These are phyloP conservation scores for Saccharomycopsis fibuligera DNA, from an alignment of 805 yeast genomes.

Conservation along the genomic window DNA sequence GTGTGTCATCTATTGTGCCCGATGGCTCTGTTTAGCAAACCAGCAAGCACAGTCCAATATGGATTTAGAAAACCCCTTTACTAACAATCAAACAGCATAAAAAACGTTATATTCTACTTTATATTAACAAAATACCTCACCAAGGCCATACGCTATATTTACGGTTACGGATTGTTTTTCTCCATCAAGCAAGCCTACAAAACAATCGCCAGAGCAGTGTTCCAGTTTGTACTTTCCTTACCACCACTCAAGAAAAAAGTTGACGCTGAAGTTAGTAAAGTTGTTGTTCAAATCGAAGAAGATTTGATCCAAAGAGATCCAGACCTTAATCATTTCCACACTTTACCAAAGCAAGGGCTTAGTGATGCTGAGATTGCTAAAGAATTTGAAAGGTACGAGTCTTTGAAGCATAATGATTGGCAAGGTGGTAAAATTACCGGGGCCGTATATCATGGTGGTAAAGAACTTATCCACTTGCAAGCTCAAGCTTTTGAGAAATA, in stretches of 20 bases:
- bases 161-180: constrained; percentile 25
- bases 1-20: no score
- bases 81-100: neutral
- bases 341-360: constrained; percentile 59
- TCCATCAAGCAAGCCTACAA: constrained; percentile 21
- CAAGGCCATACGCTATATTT: constrained; percentile 4
- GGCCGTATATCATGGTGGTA: constrained; percentile 94
- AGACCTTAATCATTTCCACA: constrained; percentile 36
- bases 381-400: constrained; percentile 44
- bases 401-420: constrained; percentile 71
- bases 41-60: no score
- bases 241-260: constrained; percentile 54
- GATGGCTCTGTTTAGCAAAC: neutral
- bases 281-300: constrained; percentile 44
- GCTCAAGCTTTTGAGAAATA: constrained; percentile 67
- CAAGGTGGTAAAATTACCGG: constrained; percentile 83
- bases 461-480: constrained; percentile 68
- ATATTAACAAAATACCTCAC: neutral
- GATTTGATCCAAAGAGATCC: constrained; percentile 52
- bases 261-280: constrained; percentile 49
- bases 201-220: constrained; percentile 25
- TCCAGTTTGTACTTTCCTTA: constrained; percentile 33
- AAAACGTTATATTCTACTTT: constrained; percentile 10
- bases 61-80: neutral
- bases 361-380: constrained; percentile 37